Conservation (phyloP, 2,329 filamentous ascomycete genomes). For the Trichoderma afroharzianum region DNA sequence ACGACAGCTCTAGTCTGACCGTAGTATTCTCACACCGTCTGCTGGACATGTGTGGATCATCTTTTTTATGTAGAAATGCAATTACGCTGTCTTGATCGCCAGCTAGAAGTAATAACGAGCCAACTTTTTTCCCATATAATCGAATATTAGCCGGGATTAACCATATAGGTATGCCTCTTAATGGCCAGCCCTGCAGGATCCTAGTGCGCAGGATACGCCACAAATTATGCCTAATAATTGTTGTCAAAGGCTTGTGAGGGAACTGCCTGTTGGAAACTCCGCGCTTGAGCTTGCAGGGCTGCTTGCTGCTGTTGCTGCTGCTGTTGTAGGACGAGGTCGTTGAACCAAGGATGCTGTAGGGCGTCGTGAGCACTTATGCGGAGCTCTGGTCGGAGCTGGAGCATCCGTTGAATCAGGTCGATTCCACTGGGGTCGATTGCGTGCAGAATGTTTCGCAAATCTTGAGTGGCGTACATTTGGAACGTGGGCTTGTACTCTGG, state of each 20-base stretch:
- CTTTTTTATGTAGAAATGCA: neutral
- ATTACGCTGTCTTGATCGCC: conserved; percentile 2
- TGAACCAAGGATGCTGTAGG: conserved; percentile 89
- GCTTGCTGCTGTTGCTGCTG: conserved; percentile 29
- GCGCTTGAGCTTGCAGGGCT: conserved; percentile 41
- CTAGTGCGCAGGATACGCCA: neutral
- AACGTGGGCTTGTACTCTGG: conserved; percentile 98
- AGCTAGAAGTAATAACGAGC: neutral
- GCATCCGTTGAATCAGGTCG: conserved; percentile 83
- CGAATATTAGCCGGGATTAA: neutral
- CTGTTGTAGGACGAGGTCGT: conserved; percentile 59
- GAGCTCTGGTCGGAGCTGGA: conserved; percentile 88
- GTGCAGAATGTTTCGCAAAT: conserved; percentile 79
- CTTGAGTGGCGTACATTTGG: conserved; percentile 90
- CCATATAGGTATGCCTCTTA: neutral
- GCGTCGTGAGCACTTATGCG: conserved; percentile 85
- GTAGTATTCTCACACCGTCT: neutral
- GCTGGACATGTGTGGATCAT: neutral
- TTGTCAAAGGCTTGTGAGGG: conserved; percentile 38
- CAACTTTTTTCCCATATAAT: neutral
- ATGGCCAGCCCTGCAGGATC: neutral
- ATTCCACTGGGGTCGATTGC: conserved; percentile 86
- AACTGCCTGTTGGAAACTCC: conserved; percentile 38
- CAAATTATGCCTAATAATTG: conserved; percentile 28
- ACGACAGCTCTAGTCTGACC: neutral